Conservation (phyloP, 768 basidiomycete genomes). For the Tulasnella sp. region DNA sequence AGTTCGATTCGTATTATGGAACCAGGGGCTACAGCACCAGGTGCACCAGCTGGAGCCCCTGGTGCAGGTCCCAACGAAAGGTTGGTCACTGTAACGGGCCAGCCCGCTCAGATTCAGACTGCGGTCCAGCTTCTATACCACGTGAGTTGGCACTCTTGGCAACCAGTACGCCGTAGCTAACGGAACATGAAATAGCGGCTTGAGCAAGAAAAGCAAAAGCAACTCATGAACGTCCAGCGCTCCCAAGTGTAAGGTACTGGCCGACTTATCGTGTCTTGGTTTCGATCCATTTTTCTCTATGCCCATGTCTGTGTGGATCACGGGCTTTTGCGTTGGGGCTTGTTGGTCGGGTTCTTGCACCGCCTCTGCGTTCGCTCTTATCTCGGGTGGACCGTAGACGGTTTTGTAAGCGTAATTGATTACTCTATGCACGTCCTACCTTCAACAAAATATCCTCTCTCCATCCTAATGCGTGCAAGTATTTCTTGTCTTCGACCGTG, state of each 20-base stretch:
- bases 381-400: too few species aligned
- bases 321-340: too few species aligned
- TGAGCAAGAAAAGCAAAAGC: conserved; percentile 85
- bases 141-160: conserved; percentile 5
- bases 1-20: conserved; percentile 99
- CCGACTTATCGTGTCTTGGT: not conserved
- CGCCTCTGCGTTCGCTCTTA: too few species aligned
- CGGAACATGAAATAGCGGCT: conserved; percentile 41
- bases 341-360: too few species aligned
- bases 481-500: too few species aligned
- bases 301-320: not conserved
- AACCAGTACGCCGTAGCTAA: not conserved
- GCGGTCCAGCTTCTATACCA: conserved; percentile 68
- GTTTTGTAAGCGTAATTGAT: too few species aligned
- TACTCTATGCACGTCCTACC: too few species aligned
- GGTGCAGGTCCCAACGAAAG: conserved; percentile 50
- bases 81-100: conserved; percentile 94
- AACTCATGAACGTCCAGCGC: conserved; percentile 28
- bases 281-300: not conserved
- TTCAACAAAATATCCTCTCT: too few species aligned
- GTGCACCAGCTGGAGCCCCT: conserved; percentile 52
- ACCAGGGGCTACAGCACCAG: conserved; percentile 61
- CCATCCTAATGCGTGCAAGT: too few species aligned
- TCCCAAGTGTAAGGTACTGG: not conserved
- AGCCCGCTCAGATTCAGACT: conserved; percentile 88